Evolutionary conservation across 2,329 filamentous ascomycete species (phyloP), one percentile per base, ranked within the genome.

Genomic region (Tolypocladium paradoxum): DNA sequence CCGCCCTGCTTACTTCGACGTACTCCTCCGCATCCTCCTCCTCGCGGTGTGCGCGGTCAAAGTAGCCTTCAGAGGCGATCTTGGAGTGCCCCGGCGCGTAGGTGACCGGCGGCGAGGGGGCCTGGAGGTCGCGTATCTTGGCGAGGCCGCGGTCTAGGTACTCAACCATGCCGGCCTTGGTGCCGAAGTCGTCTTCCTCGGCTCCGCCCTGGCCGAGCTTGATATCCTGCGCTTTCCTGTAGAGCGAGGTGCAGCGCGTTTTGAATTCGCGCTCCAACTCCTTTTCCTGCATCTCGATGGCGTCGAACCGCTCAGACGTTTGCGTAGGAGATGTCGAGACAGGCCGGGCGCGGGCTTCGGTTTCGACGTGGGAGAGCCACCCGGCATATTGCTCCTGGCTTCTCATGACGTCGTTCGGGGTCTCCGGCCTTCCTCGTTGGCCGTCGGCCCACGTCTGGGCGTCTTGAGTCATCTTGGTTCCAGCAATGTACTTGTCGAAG

Each of bases 211-310:
- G 20, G 29, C 48, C 45, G 16, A 35, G 45, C 18, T 65, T 62
- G 9, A 72, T 63, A 2, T 72, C 70, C 53, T 69, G 66, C 0
- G 68, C 71, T 56, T 77, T 77, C 43, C 62, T 66, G 60, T 74
- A 75, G 6, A 81, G 64, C 12, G 70, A 68, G 8, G 76, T 73
- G 55, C 75, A 73, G 16, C 68, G 67, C 24, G 64, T 59, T 56
- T 72, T 68, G 52, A 82, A 76, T 53, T 80, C 76, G 0, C 65
- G 63, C 59, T 79, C 77, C 1, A 81, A 68, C 31, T 72, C 68
- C 43, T 68, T 70, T 60, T 82, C 77, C 48, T 75, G 72, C 52
- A 70, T 65, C 33, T 70, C 66, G 18, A 76, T 66, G 5, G 67
- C 70, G 16, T 68, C 67, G 18, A 65, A 61, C 27, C 74, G 71